phyloP scores from a whole-genome alignment of 306 rosid species.

The Delonix regia region DNA sequence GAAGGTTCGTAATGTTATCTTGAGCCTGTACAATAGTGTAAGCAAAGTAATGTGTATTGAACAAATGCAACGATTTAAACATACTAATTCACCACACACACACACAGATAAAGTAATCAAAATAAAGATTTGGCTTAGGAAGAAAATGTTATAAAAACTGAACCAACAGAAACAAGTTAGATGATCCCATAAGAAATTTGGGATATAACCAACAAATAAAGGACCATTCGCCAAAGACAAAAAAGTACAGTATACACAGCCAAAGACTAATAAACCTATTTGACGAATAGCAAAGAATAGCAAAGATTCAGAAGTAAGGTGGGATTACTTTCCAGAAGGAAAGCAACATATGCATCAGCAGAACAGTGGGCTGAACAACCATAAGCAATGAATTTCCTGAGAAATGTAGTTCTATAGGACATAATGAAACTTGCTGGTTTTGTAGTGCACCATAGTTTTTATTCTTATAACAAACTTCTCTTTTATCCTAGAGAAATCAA shows the following conservation, averaged over 20 bases:
- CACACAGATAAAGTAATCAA: background rate
- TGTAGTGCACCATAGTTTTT: background rate
- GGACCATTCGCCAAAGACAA: background rate
- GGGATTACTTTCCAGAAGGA: background rate
- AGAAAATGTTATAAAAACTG: slow-evolving; percentile 1
- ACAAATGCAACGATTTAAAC: slow-evolving; percentile 3
- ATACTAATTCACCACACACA: background rate
- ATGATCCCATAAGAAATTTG: slow-evolving; percentile 4
- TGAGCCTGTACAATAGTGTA: slow-evolving; percentile 72
- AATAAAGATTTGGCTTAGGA: background rate
- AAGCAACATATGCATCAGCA: slow-evolving; percentile 2
- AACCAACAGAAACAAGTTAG: slow-evolving; percentile 11
- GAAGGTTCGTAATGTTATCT: slow-evolving; percentile 93
- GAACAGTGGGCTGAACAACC: background rate
- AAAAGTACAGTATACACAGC: background rate
- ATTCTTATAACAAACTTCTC: slow-evolving; percentile 9
- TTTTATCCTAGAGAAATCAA: slow-evolving; percentile 9
- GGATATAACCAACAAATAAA: slow-evolving; percentile 8
- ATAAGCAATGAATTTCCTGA: background rate
- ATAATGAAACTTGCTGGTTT: slow-evolving; percentile 3
- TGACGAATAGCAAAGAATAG: background rate
- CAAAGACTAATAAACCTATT: background rate
- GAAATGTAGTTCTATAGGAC: slow-evolving; percentile 5
- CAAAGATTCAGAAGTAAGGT: background rate
- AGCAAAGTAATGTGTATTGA: background rate